phyloP scores from a whole-genome alignment of 2,329 filamentous ascomycete species.

The Arthrobotrys musiformis region DNA sequence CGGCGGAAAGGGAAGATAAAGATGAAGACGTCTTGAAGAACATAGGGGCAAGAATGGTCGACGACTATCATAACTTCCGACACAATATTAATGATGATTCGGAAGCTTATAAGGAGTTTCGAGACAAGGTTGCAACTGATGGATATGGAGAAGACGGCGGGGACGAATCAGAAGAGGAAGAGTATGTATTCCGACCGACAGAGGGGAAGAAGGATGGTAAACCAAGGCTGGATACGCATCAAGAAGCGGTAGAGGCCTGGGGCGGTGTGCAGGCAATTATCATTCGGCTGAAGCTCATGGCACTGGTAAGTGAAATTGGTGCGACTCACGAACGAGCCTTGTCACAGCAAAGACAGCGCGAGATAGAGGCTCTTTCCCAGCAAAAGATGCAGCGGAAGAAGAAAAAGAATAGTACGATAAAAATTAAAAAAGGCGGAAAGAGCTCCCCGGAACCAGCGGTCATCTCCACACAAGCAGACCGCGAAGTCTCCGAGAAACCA shows the following conservation, averaged over 20 bases:
- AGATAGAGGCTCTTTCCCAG: not conserved
- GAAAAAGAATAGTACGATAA: not conserved
- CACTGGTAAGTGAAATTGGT: conserved; percentile 41
- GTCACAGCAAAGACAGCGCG: not conserved
- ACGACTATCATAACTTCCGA: conserved; percentile 25
- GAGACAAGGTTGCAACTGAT: conserved; percentile 1
- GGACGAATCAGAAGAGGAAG: conserved; percentile 40
- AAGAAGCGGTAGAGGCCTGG: conserved; percentile 33
- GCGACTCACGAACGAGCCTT: conserved; percentile 3
- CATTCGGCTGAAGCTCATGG: conserved; percentile 48
- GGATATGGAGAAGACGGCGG: conserved; percentile 1
- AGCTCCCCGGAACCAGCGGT: not conserved
- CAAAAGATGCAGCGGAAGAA: not conserved
- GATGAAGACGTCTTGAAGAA: not conserved
- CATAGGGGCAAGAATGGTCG: conserved; percentile 1
- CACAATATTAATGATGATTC: conserved; percentile 29
- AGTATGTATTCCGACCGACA: not conserved
- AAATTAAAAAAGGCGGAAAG: not conserved
- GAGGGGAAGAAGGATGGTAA: conserved; percentile 32
- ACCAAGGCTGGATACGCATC: conserved; percentile 21
- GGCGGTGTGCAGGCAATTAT: conserved; percentile 43
- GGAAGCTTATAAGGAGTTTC: conserved; percentile 36
- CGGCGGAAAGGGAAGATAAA: not conserved
- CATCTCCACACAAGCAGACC: not conserved
- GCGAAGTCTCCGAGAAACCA: not conserved